Base-by-base conservation (phyloP, 2,329 filamentous ascomycete genomes). In the Podosphaera xanthii region DNA sequence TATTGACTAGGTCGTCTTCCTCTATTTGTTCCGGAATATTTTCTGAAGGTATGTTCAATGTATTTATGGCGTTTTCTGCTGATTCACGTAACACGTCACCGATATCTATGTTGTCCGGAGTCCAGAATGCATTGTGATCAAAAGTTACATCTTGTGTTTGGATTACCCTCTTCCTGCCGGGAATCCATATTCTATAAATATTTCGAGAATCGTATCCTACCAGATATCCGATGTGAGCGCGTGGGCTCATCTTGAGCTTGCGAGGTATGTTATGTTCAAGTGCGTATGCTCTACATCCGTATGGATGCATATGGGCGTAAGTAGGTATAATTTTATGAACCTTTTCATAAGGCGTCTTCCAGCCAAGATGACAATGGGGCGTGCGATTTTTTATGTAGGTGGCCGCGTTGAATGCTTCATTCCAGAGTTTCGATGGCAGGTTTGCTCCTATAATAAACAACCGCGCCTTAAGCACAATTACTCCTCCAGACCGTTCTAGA, bases 261-360 rank as follows among this genome's bases (percentile, higher is more conserved):
- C 52, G 33, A 55, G 52, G 52, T 35, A 55, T 55, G n/a, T 55
- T 55, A 55, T 55, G 52, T 14, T 55, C 31, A 7, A 55, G 38
- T n/a, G 52, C 52, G 38, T 55, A 55, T 35, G 52, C 52, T 55
- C 52, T 55, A 36, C 52, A 55, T 14, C 31, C 52, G 30, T 55
- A 36, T 14, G 52, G 33, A 55, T 55, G 52, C 52, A 55, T 55
- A 36, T 55, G 52, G 22, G 31, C 52, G 22, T 55, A 55, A n/a
- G 34, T 55, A 12, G 31, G 3, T 55, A 36, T 10, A 14, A 38
- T n/a, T 8, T 55, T 55, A 22, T 35, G 34, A 35, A 36, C 12
- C 14, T n/a, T 36, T 22, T 55, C 52, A 36, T 55, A 36, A 55
- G 52, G 52, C 8, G 22, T 22, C 22, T 22, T 22, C 22, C 22